Base-by-base conservation (phyloP, 1,139 yeast genomes). In the Yamadazyma conglobata region DNA sequence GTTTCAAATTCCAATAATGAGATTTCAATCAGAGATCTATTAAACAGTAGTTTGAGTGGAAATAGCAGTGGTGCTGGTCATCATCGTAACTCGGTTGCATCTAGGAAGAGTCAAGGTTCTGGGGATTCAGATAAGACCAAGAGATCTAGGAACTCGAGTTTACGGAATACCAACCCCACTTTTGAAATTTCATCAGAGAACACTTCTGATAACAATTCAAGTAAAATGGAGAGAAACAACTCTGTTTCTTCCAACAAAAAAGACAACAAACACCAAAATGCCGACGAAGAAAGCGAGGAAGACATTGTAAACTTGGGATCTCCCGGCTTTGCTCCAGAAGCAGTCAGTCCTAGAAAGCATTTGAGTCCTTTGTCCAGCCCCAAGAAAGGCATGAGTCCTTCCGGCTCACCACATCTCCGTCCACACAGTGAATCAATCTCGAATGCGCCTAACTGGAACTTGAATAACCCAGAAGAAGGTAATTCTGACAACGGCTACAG, bases 11-110 rank as follows among this genome's bases (percentile, higher is more conserved):
- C 22, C 13, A 13, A 15, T 14, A 20, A 19, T 20, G 50, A 44
- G 10, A 29, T 47, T 1, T 55, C 59, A 1, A 50, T 54, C 10
- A 42, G 50, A 35, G 55, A 48, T 29, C 38, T 46, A 28, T 47
- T 50, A 34, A 49, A 46, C 4, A 42, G 31, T 27, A 44, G 47
- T 30, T 21, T 30, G 13, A 24, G 11, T 10, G 32, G 31, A 5
- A 10, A n/a, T 9, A 19, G 10, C 14, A 16, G 24, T 6, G 5
- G 5, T 4, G 4, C 16, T 15, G n/a, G n/a, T n/a, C n/a, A n/a
- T n/a, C 39, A 36, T 26, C 25, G 45, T 12, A 40, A 33, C 22
- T 36, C 44, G 2, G 22, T 41, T 13, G 31, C 28, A 6, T 41
- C 46, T 2, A 41, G 32, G 27, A 37, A 30, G 25, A 44, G 47